Evolutionary conservation across 805 yeast species (phyloP), one percentile per base, ranked within the genome.

Genomic region (Yarrowia keelungensis): DNA sequence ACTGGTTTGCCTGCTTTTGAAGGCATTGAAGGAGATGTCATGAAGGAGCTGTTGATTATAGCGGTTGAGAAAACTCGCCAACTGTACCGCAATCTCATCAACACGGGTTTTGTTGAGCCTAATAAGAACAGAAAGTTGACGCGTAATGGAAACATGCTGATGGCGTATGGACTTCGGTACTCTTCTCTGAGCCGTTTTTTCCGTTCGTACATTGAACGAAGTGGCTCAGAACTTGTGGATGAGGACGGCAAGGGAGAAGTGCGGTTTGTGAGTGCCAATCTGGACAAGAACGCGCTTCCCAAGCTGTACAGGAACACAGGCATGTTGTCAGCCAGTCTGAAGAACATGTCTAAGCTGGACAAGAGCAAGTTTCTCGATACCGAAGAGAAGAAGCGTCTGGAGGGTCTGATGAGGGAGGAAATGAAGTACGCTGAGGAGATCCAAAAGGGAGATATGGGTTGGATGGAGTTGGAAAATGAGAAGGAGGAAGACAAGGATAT

Each of bases 11-110:
- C 43, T 3, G 45, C 3, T 11, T 61, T 61, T 15, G 12, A 46
- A 47, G 54, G 56, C 11, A 16, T 43, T 7, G 41, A 58, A 3
- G 43, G 69, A n/a, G 46, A 62, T 4, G 61, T 32, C 5, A 2
- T 62, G 26, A 32, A 62, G n/a, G 62, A 41, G 15, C 41, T 56
- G 49, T 15, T 41, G 9, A 0, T 15, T 8, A 1, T 10, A 7
- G 11, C 49, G 3, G 49, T 41, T 7, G 39, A 56, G 10, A 56
- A 56, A 9, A 56, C 47, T 0, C 36, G 61, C 2, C 19, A 38
- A 3, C 22, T 54, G 4, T 1, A 41, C 15, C 50, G 11, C 15
- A 12, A 10, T 4, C 11, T 5, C n/a, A 11, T 22, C 5, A 10
- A 8, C 7, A 7, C 16, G 1, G 47, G 8, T 10, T 9, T 5